These are phyloP conservation scores for Phytophthora syringae DNA, from an alignment of 352 stramenopile species.

Conservation along the genomic window DNA sequence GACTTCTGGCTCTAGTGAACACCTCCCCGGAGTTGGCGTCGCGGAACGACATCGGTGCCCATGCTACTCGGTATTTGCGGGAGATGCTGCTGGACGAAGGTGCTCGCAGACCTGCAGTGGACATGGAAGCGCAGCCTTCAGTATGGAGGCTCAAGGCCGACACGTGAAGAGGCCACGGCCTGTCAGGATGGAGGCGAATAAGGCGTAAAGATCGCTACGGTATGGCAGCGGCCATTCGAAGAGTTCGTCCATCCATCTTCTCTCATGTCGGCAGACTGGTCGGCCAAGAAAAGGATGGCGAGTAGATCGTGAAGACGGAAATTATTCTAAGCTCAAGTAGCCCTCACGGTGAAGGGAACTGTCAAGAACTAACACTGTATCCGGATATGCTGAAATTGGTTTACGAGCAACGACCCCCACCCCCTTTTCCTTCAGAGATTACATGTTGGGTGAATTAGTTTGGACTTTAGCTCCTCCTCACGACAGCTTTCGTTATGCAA, in stretches of 20 bases:
- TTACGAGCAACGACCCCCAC: neutral
- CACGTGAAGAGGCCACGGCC: neutral
- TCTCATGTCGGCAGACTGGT: too few species aligned
- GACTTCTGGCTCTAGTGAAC: conserved; percentile 26
- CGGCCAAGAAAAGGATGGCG: too few species aligned
- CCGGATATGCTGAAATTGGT: neutral
- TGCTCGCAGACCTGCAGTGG: neutral
- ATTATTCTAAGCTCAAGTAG: neutral
- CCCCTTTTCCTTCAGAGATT: neutral
- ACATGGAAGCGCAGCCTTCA: conserved; percentile 9
- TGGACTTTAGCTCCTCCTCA: neutral
- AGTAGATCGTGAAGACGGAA: too few species aligned
- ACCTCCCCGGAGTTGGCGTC: neutral
- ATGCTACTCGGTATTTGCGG: conserved; percentile 13
- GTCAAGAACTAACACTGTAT: neutral
- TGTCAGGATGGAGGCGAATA: conserved; percentile 7
- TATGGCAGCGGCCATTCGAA: conserved; percentile 9
- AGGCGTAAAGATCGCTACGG: neutral
- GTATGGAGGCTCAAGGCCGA: conserved; percentile 4
- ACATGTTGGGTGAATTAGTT: neutral
- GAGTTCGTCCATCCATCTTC: too few species aligned
- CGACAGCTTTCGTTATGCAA: neutral
- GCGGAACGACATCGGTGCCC: neutral
- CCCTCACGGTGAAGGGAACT: neutral
- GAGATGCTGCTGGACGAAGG: conserved; percentile 1